Evolutionary conservation across 208 protist species (phyloP).

Genomic region (Spongospora subterranea): DNA sequence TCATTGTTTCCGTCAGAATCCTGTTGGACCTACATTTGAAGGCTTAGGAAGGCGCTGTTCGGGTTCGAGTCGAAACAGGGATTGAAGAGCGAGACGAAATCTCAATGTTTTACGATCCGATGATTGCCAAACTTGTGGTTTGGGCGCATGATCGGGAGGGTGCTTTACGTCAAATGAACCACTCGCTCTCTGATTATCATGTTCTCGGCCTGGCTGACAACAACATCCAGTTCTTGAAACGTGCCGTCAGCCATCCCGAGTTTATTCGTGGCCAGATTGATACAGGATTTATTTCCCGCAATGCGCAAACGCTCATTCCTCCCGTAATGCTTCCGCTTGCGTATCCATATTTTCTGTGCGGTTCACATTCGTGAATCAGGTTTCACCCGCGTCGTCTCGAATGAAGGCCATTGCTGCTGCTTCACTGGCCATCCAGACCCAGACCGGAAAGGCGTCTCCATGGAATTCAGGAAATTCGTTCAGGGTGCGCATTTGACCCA

Average conservation of each 20-base stretch:
- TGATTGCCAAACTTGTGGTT: conserved; percentile 95
- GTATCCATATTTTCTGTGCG: background rate
- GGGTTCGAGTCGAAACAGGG: conserved; percentile 79
- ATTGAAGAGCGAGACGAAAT: conserved; percentile 82
- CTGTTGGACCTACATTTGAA: background rate
- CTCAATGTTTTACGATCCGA: conserved; percentile 92
- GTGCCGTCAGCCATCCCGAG: conserved; percentile 75
- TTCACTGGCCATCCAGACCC: background rate
- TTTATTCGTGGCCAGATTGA: conserved; percentile 78
- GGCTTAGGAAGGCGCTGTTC: background rate
- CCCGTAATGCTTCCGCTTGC: background rate
- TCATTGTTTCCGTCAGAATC: background rate
- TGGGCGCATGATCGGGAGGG: conserved; percentile 80
- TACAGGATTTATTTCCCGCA: conserved; percentile 80
- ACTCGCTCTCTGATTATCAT: conserved; percentile 62
- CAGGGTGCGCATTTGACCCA: background rate
- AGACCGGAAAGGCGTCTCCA: background rate
- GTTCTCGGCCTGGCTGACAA: conserved; percentile 72
- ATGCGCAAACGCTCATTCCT: background rate
- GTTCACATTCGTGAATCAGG: background rate
- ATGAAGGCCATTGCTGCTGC: background rate
- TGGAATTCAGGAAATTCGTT: background rate
- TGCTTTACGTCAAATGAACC: conserved; percentile 59
- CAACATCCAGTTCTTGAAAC: conserved; percentile 83
- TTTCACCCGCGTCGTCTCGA: background rate